phyloP scores from a whole-genome alignment of 1,284 basidiomycete species.

The Sanguinoderma infundibulare region DNA sequence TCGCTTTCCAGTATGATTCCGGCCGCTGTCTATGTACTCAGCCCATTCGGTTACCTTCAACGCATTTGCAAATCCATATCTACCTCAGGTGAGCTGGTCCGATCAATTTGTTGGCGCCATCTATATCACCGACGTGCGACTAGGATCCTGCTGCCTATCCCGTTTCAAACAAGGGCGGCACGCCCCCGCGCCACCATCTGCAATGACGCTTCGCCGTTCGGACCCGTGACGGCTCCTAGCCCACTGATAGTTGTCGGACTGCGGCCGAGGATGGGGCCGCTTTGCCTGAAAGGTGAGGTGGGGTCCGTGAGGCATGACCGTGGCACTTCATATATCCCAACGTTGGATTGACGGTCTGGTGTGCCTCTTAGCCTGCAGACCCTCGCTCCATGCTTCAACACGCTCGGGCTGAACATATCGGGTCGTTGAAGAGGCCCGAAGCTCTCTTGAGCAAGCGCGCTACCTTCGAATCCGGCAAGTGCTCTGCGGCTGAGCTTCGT shows the following conservation, averaged over 20 bases:
- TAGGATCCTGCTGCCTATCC: not conserved
- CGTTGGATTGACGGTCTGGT: no score
- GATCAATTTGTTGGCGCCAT: not conserved
- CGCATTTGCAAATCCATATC: not conserved
- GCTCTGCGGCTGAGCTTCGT: slow-evolving; percentile 39
- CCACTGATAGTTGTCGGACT: no score
- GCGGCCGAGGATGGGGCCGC: no score
- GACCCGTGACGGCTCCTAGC: no score
- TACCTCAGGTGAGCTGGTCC: not conserved
- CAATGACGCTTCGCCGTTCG: no score
- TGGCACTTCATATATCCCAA: not conserved
- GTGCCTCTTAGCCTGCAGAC: no score
- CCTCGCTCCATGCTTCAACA: not conserved
- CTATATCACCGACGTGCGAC: not conserved
- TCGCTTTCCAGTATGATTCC: not conserved
- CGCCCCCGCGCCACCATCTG: no score
- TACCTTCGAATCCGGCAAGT: slow-evolving; percentile 35
- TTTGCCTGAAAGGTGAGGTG: no score
- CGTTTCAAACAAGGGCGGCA: no score
- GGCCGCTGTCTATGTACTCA: not conserved
- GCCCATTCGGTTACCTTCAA: not conserved
- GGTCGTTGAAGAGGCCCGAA: slow-evolving; percentile 48
- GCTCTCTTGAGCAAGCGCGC: slow-evolving; percentile 43
- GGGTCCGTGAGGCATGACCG: no score
- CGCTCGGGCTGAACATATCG: slow-evolving; percentile 43